Evolutionary conservation across 2,329 filamentous ascomycete species (phyloP).

Genomic region (Diaporthe citrichinensis): DNA sequence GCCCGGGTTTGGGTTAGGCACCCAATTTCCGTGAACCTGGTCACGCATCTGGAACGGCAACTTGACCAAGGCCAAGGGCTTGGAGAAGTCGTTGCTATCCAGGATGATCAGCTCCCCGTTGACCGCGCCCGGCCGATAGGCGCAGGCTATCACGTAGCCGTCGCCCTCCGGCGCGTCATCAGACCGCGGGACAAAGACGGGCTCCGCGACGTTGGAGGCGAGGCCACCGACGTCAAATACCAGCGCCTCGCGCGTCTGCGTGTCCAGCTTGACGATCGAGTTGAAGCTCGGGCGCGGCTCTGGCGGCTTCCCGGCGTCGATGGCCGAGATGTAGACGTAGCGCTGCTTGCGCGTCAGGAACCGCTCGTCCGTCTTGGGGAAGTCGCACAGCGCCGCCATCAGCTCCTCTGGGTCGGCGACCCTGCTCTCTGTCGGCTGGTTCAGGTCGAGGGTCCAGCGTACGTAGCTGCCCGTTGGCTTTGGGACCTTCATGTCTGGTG

Average conservation of each 20-base stretch:
- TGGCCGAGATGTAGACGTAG: not conserved
- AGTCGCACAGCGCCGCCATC: conserved; percentile 1
- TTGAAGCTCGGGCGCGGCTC: not conserved
- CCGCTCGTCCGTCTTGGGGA: conserved; percentile 10
- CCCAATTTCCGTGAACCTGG: conserved; percentile 2
- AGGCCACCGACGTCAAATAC: conserved; percentile 4
- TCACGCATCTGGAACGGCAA: not conserved
- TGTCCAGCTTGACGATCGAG: conserved; percentile 13
- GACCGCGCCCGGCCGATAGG: not conserved
- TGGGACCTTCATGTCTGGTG: not conserved
- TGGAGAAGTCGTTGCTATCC: conserved; percentile 6
- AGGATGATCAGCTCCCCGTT: conserved; percentile 14
- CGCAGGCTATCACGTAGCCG: not conserved
- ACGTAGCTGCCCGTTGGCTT: not conserved
- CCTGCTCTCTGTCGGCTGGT: not conserved
- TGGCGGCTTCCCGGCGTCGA: not conserved
- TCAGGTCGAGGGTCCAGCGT: not conserved
- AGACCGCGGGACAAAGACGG: not conserved
- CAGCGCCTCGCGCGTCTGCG: not conserved
- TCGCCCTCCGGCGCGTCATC: not conserved
- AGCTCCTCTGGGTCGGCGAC: not conserved
- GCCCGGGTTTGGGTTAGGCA: not conserved
- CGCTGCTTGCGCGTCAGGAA: conserved; percentile 3
- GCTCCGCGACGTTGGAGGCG: not conserved
- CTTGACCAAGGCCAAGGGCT: not conserved